phyloP scores from a whole-genome alignment of 1,139 yeast genomes.

The Geotrichum phurueaensis region DNA sequence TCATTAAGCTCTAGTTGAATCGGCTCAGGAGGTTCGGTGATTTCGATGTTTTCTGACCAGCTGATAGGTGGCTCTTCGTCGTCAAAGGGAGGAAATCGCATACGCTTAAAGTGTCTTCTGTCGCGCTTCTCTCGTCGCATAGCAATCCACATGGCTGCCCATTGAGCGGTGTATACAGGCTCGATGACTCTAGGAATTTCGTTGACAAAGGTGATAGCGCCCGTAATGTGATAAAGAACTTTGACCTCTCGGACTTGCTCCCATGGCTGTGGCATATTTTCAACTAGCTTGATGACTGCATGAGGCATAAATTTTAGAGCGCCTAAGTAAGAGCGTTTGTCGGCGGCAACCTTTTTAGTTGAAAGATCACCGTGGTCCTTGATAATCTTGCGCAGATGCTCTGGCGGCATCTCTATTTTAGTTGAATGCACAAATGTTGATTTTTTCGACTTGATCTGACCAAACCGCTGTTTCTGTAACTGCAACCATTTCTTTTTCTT shows the following conservation, averaged over 20 bases:
- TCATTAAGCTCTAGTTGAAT: constrained; percentile 60
- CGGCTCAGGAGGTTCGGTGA: constrained; percentile 63
- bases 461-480: constrained; percentile 52
- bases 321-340: constrained; percentile 82
- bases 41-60: constrained; percentile 74
- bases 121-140: constrained; percentile 95
- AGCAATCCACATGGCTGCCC: constrained; percentile 89
- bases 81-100: constrained; percentile 93
- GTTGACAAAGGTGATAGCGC: constrained; percentile 93
- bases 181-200: constrained; percentile 89
- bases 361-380: constrained; percentile 83
- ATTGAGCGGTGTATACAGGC: constrained; percentile 87
- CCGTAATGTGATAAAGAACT: constrained; percentile 83
- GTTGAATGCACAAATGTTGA: constrained; percentile 48
- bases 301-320: constrained; percentile 94
- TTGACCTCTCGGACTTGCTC: constrained; percentile 78
- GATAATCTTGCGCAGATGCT: constrained; percentile 81
- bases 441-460: constrained; percentile 31
- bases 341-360: constrained; percentile 73
- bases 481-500: constrained; percentile 60
- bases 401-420: constrained; percentile 89
- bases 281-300: constrained; percentile 80
- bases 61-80: constrained; percentile 93
- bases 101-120: constrained; percentile 79
- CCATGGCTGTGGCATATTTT: constrained; percentile 99